Evolutionary conservation across 2,329 filamentous ascomycete species (phyloP).

Genomic region (Aspergillus fischeri): DNA sequence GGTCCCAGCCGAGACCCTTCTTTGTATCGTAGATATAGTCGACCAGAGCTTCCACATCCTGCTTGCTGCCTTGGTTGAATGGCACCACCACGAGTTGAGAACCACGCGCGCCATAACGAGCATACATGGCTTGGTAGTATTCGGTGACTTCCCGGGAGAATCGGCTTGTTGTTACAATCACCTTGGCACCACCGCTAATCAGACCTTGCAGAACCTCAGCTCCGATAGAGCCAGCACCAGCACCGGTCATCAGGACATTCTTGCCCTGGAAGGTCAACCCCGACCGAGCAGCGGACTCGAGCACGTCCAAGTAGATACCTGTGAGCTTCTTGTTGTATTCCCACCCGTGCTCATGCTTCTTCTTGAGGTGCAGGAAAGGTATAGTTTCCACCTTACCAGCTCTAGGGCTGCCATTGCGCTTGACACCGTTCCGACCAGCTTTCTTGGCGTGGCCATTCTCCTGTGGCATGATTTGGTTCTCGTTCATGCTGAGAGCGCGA

Average conservation of each 20-base stretch:
- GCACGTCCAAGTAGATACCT: slow-evolving; percentile 81
- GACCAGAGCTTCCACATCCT: slow-evolving; percentile 89
- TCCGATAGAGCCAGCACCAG: slow-evolving; percentile 94
- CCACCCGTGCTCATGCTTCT: slow-evolving; percentile 94
- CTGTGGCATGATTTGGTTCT: slow-evolving; percentile 90
- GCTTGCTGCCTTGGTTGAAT: slow-evolving; percentile 98
- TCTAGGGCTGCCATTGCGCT: slow-evolving; percentile 56
- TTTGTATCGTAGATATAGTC: slow-evolving; percentile 97
- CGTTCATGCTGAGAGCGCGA: slow-evolving; percentile 93
- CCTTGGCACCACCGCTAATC: slow-evolving; percentile 94
- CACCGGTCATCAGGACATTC: slow-evolving; percentile 96
- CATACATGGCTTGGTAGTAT: slow-evolving; percentile 99
- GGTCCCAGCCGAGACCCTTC: slow-evolving; percentile 95
- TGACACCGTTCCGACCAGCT: slow-evolving; percentile 48
- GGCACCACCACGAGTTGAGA: slow-evolving; percentile 97
- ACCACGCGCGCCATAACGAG: slow-evolving; percentile 84
- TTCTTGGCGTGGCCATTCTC: slow-evolving; percentile 66
- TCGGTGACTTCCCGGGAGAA: slow-evolving; percentile 97
- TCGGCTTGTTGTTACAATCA: slow-evolving; percentile 91
- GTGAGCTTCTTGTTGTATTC: slow-evolving; percentile 99
- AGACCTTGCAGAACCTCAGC: slow-evolving; percentile 94
- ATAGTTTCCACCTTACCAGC: slow-evolving; percentile 92
- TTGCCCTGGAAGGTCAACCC: slow-evolving; percentile 93
- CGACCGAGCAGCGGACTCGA: slow-evolving; percentile 80
- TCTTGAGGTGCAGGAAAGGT: slow-evolving; percentile 95